Percentiles rank a stretch among this genome's conserved stretches.
Conservation (phyloP, 2,329 filamentous ascomycete genomes). For the Botrytis fabae region DNA sequence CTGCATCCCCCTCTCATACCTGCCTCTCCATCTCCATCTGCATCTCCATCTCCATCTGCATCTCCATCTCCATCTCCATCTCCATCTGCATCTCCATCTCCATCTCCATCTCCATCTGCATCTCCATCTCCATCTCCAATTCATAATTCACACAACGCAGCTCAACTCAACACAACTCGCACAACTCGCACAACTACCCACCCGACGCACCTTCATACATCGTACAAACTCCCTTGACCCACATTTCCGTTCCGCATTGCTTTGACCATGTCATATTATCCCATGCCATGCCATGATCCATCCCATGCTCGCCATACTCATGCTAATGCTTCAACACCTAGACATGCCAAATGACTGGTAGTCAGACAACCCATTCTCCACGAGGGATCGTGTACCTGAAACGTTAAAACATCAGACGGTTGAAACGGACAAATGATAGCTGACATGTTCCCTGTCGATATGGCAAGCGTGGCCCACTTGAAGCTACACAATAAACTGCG, state of each 20-base stretch:
- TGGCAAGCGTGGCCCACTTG: neutral
- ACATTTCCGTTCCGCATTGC: neutral
- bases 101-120: neutral
- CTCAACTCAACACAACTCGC: neutral
- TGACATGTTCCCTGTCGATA: neutral
- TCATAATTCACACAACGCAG: neutral
- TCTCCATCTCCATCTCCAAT: neutral
- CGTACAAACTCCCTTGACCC: neutral
- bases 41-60: neutral
- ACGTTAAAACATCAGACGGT: constrained; percentile 19
- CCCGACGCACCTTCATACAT: neutral
- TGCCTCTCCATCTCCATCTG: neutral
- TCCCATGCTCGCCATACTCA: constrained; percentile 5
- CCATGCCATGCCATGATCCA: neutral
- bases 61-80: neutral
- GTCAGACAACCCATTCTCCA: constrained; percentile 9
- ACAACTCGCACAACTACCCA: neutral
- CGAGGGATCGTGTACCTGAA: constrained; percentile 22
- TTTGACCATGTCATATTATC: neutral
- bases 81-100: neutral
- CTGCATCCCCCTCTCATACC: neutral
- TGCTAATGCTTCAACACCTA: neutral
- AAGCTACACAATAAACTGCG: neutral
- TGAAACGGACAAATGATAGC: constrained; percentile 6
- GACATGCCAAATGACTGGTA: neutral